Base-by-base conservation (phyloP, 2,329 filamentous ascomycete species). In the Chrysosporium keratinophilum region DNA sequence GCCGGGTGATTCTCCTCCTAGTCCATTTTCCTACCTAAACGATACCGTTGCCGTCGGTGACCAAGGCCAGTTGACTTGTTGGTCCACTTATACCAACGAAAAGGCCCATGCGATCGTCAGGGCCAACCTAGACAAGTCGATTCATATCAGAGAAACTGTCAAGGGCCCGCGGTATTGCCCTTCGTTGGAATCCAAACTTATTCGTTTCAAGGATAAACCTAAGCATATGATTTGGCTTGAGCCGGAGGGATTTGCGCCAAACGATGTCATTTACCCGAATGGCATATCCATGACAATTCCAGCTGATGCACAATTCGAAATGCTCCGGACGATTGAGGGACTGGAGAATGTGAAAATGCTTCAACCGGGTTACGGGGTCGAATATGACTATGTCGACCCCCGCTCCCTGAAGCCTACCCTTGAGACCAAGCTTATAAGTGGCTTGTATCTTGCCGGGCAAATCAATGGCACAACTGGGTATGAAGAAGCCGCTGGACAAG, bases 401-500 rank as follows among this genome's bases (percentile, higher is more conserved):
- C 84, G 93, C 50, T 85, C 86, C 61, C 77, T 98, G 2, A 85
- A 84, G 59, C 82, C 86, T n/a, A 93, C 90, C 0, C 79, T 98
- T 6, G 93, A 98, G 69, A 97, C 93, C 1, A 98, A 97, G 70
- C 78, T 85, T 19, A 95, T 98, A 58, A 76, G 76, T 6, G 93
- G 93, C 1, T 79, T 98, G 11, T 98, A 87, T 71, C 78, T 98
- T 33, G 93, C 93, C 0, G 93, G 93, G 3, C 93, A 98, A 68
- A 96, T 98, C 69, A 98, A 98, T 68, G 93, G 93, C 44, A 98
- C 93, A 0, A 98, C 93, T 0, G 93, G 93, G 2, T 98, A 98
- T 67, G 93, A 98, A 72, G 93, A 98, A 74, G 93, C 93, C 9
- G 89, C 93, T 0, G 91, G 87, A 0, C 93, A 98, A 69, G 93